Base-by-base conservation (phyloP, 306 rosid genomes). In the Ziziphus jujuba region DNA sequence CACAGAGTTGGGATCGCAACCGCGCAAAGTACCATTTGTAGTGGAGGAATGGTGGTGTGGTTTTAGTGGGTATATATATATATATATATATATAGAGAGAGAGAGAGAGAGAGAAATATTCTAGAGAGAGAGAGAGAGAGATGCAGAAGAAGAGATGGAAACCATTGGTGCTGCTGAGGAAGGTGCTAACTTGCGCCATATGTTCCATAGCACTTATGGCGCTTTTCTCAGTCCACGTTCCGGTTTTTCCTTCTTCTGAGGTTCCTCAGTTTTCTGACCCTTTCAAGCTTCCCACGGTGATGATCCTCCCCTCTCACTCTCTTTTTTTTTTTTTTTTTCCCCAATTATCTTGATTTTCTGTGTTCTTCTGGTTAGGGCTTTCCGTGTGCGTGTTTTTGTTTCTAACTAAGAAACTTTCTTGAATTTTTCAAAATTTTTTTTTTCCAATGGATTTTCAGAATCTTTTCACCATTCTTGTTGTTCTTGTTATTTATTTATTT, bases 61-160 rank as follows among this genome's bases (percentile, higher is more conserved):
- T 35, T 71, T 23, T 31, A 48, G 47, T 15, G 36, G 14, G 28
- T 24, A 33, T 28, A 36, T 34, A 59, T 59, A 49, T 4, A 49
- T 67, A 31, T 20, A 60, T 15, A 28, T 6, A 0, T 15, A n/a
- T n/a, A n/a, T 17, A 53, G 43, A 59, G 66, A 47, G 35, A 72
- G 76, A 43, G 31, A 52, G 61, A 59, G 66, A 49, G 9, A 49
- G 75, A 31, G 21, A 60, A 22, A 28, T 6, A 0, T 15, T n/a
- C 17, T 1, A 56, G 61, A 70, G 66, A 66, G 64, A 47, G 66
- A 56, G 48, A 56, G 57, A 71, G 24, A 66, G 73, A 64, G 70
- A 89, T 89, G 98, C 87, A 79, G 91, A 90, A 59, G 82, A 89
- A 88, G 9, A 79, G 63, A 21, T 66, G 73, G 77, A 67, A 71